Evolutionary conservation across 495 filamentous ascomycete genomes (phyloP).

Genomic region (Apiosordaria backusii): DNA sequence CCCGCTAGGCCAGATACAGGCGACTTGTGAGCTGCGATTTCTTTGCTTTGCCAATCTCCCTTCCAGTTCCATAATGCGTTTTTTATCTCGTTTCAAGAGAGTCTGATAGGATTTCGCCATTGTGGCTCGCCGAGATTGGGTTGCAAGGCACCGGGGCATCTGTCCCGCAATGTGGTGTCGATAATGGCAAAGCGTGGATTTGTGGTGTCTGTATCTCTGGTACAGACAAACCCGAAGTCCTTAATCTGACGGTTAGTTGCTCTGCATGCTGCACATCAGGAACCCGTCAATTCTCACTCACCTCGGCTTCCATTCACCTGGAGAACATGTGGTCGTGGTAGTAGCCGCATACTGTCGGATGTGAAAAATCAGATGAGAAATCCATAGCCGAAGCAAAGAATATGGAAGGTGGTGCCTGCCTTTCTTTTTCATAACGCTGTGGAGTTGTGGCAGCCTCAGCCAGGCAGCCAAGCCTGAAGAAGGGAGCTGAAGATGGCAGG

Average conservation of each 20-base stretch:
- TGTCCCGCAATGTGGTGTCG: background rate
- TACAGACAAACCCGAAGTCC: slow-evolving; percentile 13
- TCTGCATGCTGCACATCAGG: slow-evolving; percentile 4
- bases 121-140: background rate
- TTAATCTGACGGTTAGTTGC: slow-evolving; percentile 25
- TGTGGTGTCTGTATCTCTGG: background rate
- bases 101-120: background rate
- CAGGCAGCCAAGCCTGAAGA: slow-evolving; percentile 2
- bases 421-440: background rate
- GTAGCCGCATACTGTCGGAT: background rate
- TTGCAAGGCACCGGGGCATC: background rate
- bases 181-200: background rate
- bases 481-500: slow-evolving; percentile 2
- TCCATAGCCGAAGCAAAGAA: too few relatives aligned
- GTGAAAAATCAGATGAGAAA: background rate
- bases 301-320: background rate
- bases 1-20: slow-evolving; percentile 6
- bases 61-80: background rate
- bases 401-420: background rate
- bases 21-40: slow-evolving; percentile 1
- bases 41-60: background rate
- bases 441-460: background rate
- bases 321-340: background rate
- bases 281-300: background rate
- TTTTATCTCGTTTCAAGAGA: background rate